Conservation (phyloP, 805 yeast species). For the Pichia sporocuriosa region DNA sequence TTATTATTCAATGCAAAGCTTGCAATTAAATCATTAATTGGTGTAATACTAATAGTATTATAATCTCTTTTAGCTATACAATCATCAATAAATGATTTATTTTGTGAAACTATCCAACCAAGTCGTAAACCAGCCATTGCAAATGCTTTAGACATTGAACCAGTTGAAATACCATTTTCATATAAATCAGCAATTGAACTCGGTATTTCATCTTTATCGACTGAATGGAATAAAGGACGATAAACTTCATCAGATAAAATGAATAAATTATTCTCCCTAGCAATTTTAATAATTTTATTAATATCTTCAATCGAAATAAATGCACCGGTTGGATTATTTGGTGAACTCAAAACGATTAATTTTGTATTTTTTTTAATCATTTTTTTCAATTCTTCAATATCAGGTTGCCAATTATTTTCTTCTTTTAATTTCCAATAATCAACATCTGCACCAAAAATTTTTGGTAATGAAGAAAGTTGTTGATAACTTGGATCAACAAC, state of each 20-base stretch:
- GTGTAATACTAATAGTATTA: slow-evolving; percentile 43
- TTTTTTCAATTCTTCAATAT: slow-evolving; percentile 27
- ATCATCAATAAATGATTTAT: slow-evolving; percentile 26
- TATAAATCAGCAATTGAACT: slow-evolving; percentile 37
- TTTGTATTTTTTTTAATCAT: slow-evolving; percentile 34
- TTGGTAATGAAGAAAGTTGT: slow-evolving; percentile 42
- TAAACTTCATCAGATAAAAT: slow-evolving; percentile 48
- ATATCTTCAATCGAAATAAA: slow-evolving; percentile 33
- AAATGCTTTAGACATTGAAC: slow-evolving; percentile 49
- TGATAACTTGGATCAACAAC: slow-evolving; percentile 45
- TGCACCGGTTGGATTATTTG: slow-evolving; percentile 42
- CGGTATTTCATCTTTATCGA: slow-evolving; percentile 25
- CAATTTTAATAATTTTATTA: slow-evolving; percentile 33
- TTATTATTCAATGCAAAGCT: slow-evolving; percentile 35
- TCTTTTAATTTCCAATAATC: slow-evolving; percentile 29
- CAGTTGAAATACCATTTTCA: slow-evolving; percentile 38
- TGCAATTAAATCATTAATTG: slow-evolving; percentile 41
- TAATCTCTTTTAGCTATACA: slow-evolving; percentile 40
- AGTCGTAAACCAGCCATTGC: slow-evolving; percentile 46
- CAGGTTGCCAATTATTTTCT: slow-evolving; percentile 33
- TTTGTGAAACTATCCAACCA: slow-evolving; percentile 44
- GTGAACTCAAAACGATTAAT: slow-evolving; percentile 41
- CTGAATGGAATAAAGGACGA: slow-evolving; percentile 43
- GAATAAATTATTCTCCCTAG: slow-evolving; percentile 29
- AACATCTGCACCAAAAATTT: slow-evolving; percentile 38